Evolutionary conservation across 2,329 filamentous ascomycete species (phyloP), one percentile per base, ranked within the genome.

Genomic region (Colletotrichum aenigma): DNA sequence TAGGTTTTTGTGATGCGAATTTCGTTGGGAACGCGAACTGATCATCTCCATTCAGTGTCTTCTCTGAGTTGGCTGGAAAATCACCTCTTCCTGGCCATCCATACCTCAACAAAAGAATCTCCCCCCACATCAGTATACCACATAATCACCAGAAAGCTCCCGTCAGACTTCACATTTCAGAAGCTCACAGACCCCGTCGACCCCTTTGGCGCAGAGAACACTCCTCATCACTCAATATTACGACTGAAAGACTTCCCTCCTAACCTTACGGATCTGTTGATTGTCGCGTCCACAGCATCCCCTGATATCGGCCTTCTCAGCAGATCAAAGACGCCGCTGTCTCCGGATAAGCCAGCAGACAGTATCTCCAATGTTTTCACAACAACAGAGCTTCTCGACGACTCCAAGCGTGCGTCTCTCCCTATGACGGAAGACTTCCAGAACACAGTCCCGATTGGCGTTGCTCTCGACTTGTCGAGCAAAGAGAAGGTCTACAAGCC

Each of bases 31-130:
- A n/a, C 21, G 15, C 24, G 18, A 52, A 76, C 81, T 84, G 78
- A 86, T 77, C 21, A 26, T 72, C 43, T 26, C 66, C 79, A 93
- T 95, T 97, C 79, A 93, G 95, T 97, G 4, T 95, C 95, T 6
- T 94, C 94, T 18, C 89, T 99, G 55, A 90, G 90, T 48, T 99
- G 97, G 97, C 89, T 98, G 24, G 94, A 97, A 81, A 98, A 97
- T 79, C 87, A 97, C 79, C 87, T 96, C 3, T 97, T 98, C 82
- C 88, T 98, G 60, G 89, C 93, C 71, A 91, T 97, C 26, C 94
- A 98, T 84, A 95, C 94, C n/a, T 87, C 89, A 34, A 90, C 89
- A 76, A 88, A 89, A 71, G 89, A 90, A 52, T 87, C 89, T 30
- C 87, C 88, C 10, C 91, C 92, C 7, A 85, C 90, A 30, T 95